Evolutionary conservation across 768 basidiomycete species (phyloP).

Genomic region (Boletellus sp.): DNA sequence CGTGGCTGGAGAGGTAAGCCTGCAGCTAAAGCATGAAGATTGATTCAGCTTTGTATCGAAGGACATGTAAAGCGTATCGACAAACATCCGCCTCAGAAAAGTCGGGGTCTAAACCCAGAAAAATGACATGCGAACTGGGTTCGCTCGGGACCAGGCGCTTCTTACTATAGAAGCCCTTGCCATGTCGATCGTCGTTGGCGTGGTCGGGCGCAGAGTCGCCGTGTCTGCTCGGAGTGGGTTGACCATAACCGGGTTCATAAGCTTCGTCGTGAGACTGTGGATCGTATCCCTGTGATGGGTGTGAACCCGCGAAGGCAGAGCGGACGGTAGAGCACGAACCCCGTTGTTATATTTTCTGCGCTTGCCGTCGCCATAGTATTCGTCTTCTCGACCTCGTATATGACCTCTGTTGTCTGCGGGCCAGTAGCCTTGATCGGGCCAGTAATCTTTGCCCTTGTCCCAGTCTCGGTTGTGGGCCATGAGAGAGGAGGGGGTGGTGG

Average conservation of each 20-base stretch:
- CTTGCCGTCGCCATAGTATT: constrained; percentile 66
- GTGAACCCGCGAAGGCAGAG: constrained; percentile 5
- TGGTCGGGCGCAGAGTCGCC: constrained; percentile 41
- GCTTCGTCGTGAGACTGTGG: constrained; percentile 48
- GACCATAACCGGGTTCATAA: constrained; percentile 33
- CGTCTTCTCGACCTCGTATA: constrained; percentile 62
- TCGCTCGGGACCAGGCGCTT: constrained; percentile 81
- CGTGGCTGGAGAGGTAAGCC: constrained; percentile 67
- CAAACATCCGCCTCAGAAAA: constrained; percentile 92
- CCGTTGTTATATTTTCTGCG: constrained; percentile 77
- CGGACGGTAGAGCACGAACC: constrained; percentile 39
- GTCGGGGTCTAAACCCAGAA: constrained; percentile 89
- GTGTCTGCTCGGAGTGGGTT: constrained; percentile 29
- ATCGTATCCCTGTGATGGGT: constrained; percentile 47
- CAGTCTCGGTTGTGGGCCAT: constrained; percentile 85
- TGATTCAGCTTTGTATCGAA: constrained; percentile 35
- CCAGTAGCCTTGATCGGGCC: constrained; percentile 48
- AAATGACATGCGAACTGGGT: constrained; percentile 90
- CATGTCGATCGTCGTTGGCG: constrained; percentile 48
- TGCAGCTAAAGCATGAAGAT: constrained; percentile 58
- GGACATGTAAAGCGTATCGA: constrained; percentile 36
- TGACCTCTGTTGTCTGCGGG: constrained; percentile 35
- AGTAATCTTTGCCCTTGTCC: constrained; percentile 73
- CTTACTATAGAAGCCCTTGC: constrained; percentile 48
- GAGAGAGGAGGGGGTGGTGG: constrained; percentile 15